Base-by-base conservation (phyloP, 1,284 basidiomycete species). In the Pyrrhoderma noxium region DNA sequence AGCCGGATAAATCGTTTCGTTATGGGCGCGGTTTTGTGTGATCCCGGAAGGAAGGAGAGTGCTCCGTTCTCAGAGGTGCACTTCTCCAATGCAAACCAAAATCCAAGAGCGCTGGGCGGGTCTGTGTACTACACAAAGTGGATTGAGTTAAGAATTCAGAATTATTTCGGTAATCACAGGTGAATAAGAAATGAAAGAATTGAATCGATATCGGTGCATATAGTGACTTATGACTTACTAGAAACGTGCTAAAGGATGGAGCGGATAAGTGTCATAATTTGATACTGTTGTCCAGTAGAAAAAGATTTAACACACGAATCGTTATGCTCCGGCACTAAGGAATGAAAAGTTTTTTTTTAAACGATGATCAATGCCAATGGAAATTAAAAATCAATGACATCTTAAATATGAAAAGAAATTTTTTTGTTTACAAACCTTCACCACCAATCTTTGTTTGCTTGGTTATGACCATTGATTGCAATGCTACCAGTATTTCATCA, bases 401-500 rank as follows among this genome's bases (percentile, higher is more conserved):
- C 22, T 13, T 48, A 16, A 16, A 45, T 13, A 25, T 9, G 35
- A 18, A 40, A 40, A 22, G n/a, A 8, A 31, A 5, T 5, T 31
- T 31, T 31, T 5, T 5, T 31, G 11, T 31, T 31, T 31, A 31
- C 65, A 58, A 55, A 90, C 90, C 90, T 75, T 88, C 82, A 1
- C 90, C 92, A 2, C 93, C 93, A 25, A 95, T 93, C 50, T 82
- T 73, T 1, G 87, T 82, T 63, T 93, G 90, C 65, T 95, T 94
- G 61, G 83, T 89, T 52, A 95, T 94, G 19, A 97, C 76, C 95
- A 98, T 98, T 14, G 86, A 90, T 66, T 99, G 95, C 48, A 98
- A 70, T 3, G 93, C 92, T 82, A 18, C 21, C 25, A 31, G 31
- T 38, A 60, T 5, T 57, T 41, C 53, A 31, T 25, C 19, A 37